These are phyloP conservation scores for Syncephalastrum sp. DNA, from an alignment of 371 early-diverging fungal genomes.

Conservation along the genomic window DNA sequence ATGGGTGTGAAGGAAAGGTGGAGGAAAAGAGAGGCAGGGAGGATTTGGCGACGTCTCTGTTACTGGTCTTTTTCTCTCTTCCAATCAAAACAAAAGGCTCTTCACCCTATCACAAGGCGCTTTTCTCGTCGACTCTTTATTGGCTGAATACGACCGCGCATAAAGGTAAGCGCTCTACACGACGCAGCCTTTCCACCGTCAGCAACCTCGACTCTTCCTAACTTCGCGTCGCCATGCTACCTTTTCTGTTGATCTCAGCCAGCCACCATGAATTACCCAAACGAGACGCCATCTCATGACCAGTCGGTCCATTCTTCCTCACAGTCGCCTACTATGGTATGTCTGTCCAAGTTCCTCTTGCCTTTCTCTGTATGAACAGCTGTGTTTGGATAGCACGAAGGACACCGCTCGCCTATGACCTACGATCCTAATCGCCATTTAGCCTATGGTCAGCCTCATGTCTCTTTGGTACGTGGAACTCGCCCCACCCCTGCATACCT, in stretches of 20 bases:
- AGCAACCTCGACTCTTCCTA: too few species aligned
- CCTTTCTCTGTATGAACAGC: too few species aligned
- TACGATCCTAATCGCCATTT: slow-evolving; percentile 21
- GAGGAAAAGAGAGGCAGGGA: not conserved
- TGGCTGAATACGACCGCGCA: slow-evolving; percentile 16
- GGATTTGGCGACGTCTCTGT: not conserved
- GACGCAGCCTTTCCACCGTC: too few species aligned
- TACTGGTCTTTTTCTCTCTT: slow-evolving; percentile 3
- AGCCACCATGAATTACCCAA: too few species aligned
- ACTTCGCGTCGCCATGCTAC: too few species aligned
- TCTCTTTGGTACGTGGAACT: slow-evolving; percentile 8
- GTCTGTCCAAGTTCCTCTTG: too few species aligned
- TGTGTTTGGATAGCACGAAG: slow-evolving; percentile 3
- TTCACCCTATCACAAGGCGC: not conserved
- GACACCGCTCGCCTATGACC: slow-evolving; percentile 12
- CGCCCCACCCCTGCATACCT: too few species aligned
- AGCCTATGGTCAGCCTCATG: slow-evolving; percentile 9
- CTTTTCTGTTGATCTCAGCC: too few species aligned
- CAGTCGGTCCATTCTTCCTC: too few species aligned
- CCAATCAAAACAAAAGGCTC: slow-evolving; percentile 1
- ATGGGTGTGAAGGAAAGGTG: slow-evolving; percentile 1
- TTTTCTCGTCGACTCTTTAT: not conserved
- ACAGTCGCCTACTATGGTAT: too few species aligned
- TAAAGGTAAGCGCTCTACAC: slow-evolving; percentile 7
- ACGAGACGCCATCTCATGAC: too few species aligned